Conservation (phyloP, 2,329 filamentous ascomycete species). For the Fusarium newnesense region DNA sequence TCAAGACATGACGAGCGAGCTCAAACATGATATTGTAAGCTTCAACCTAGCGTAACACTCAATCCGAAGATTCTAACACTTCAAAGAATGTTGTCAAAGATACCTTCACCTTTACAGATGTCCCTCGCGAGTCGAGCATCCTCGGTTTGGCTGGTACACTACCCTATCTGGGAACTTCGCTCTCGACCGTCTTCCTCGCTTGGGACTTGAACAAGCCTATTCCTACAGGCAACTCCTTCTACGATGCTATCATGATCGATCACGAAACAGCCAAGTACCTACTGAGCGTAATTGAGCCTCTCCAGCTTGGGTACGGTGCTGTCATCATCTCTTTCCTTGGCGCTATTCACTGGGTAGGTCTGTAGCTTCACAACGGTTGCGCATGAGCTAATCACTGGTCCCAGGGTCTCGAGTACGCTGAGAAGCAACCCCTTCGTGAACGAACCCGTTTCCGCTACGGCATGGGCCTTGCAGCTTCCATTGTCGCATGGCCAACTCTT, state of each 20-base stretch:
- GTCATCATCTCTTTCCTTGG: slow-evolving; percentile 94
- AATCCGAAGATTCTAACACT: neutral
- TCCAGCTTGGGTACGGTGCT: slow-evolving; percentile 92
- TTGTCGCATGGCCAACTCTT: slow-evolving; percentile 89
- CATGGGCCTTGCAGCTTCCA: slow-evolving; percentile 82
- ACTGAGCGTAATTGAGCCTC: slow-evolving; percentile 80
- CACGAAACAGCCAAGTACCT: slow-evolving; percentile 77
- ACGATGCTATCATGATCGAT: slow-evolving; percentile 66
- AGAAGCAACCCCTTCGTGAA: slow-evolving; percentile 66
- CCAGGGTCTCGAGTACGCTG: slow-evolving; percentile 81
- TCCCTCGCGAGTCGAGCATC: slow-evolving; percentile 74
- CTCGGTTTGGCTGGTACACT: slow-evolving; percentile 82
- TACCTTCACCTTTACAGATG: slow-evolving; percentile 71
- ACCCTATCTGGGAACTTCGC: slow-evolving; percentile 85
- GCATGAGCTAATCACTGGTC: neutral
- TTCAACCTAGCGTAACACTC: fast-evolving
- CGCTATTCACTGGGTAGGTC: slow-evolving; percentile 82
- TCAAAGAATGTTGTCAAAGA: slow-evolving; percentile 71
- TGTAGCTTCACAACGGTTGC: neutral
- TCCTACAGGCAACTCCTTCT: slow-evolving; percentile 68
- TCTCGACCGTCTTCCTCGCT: slow-evolving; percentile 83
- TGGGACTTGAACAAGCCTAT: slow-evolving; percentile 81
- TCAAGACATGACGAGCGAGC: slow-evolving; percentile 46
- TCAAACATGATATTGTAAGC: slow-evolving; percentile 67
- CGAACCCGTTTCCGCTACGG: slow-evolving; percentile 84